A percentile compares a stretch with the other conserved stretches of the same genome.
These are phyloP conservation scores for Nothopassalora personata DNA, from an alignment of 2,329 filamentous ascomycete genomes.

Conservation along the genomic window DNA sequence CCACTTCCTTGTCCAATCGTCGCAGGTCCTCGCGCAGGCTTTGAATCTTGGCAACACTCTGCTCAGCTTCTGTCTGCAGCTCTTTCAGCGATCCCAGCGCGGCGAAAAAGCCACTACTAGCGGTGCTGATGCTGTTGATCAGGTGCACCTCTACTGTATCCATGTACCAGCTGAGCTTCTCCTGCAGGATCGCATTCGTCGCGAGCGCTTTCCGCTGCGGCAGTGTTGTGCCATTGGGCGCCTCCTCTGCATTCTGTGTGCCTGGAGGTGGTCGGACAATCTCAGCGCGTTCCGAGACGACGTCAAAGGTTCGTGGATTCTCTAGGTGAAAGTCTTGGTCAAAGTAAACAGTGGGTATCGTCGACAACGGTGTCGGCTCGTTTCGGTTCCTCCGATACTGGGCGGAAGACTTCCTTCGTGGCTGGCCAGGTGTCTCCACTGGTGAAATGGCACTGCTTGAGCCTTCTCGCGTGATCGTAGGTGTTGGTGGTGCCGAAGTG, in stretches of 20 bases:
- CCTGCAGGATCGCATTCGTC: conserved; percentile 93
- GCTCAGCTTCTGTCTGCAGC: conserved; percentile 83
- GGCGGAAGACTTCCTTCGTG: conserved; percentile 49
- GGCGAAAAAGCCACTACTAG: conserved; percentile 93
- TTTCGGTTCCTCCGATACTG: conserved; percentile 56
- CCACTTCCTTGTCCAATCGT: conserved; percentile 80
- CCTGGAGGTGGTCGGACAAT: conserved; percentile 69
- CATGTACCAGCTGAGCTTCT: conserved; percentile 99
- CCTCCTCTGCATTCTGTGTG: conserved; percentile 42
- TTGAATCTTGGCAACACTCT: conserved; percentile 84
- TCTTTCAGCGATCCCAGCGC: conserved; percentile 86
- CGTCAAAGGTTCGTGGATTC: conserved; percentile 91
- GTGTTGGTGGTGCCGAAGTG: conserved; percentile 31
- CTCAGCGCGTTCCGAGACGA: conserved; percentile 92
- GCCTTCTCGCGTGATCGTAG: conserved; percentile 32
- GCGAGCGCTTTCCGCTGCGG: conserved; percentile 74
- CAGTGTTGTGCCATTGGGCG: conserved; percentile 50
- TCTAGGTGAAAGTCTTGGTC: conserved; percentile 93
- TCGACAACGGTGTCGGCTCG: conserved; percentile 78
- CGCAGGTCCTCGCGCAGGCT: conserved; percentile 71
- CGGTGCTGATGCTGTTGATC: conserved; percentile 91
- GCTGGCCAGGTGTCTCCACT: conserved; percentile 41
- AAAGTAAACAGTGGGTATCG: conserved; percentile 89
- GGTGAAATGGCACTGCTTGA: conserved; percentile 44
- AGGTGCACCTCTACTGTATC: conserved; percentile 97